These are phyloP conservation scores for Flaveria brownii DNA, from an alignment of 129 eudicot genomes.

Conservation along the genomic window DNA sequence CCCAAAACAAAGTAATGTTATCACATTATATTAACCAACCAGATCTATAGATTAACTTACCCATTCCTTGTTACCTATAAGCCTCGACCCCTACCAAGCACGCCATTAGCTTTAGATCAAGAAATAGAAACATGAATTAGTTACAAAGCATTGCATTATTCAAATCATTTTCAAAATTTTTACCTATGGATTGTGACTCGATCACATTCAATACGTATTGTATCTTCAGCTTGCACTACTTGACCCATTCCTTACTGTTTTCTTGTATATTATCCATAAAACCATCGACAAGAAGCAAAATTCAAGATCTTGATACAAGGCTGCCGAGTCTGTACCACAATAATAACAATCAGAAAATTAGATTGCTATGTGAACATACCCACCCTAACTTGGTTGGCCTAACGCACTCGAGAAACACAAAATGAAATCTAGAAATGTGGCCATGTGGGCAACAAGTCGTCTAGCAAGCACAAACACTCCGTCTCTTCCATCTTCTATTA, in stretches of 20 bases:
- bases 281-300: slow-evolving; percentile 14
- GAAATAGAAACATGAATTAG: no score
- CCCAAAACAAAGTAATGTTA: no score
- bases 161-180: background rate
- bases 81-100: no score
- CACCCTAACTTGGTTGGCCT: background rate
- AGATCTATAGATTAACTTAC: no score
- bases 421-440: background rate
- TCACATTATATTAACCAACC: no score
- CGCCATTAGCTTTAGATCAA: no score
- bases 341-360: slow-evolving; percentile 15
- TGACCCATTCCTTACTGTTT: slow-evolving; percentile 11
- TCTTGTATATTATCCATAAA: slow-evolving; percentile 16
- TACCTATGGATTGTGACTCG: slow-evolving; percentile 15
- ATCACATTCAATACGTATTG: slow-evolving; percentile 26
- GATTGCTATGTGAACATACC: background rate
- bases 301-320: no score
- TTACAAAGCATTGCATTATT: background rate
- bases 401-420: background rate
- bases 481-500: background rate
- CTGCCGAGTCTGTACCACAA: no score
- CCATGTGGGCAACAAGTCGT: background rate
- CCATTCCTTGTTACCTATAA: no score
- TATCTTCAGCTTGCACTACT: slow-evolving; percentile 26
- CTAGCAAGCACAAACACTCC: background rate